Conservation (phyloP, 129 eudicot species). For the Flaveria ramosissima region DNA sequence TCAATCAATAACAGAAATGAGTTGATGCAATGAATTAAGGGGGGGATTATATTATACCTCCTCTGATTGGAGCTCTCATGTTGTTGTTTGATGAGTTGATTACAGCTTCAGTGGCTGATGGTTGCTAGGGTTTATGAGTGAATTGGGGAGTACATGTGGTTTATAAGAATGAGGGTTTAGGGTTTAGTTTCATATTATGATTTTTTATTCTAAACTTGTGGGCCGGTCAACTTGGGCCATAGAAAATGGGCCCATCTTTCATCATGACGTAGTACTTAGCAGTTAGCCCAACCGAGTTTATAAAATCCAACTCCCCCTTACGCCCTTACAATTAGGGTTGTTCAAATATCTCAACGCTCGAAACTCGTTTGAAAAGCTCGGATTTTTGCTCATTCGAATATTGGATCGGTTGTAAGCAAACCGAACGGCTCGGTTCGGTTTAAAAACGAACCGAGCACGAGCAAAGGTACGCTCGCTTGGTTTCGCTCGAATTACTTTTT, state of each 20-base stretch:
- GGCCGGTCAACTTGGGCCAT: constrained; percentile 3
- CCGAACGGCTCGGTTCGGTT: too few species aligned
- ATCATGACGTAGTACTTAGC: too few species aligned
- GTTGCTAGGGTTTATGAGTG: constrained; percentile 36
- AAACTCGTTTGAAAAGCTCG: too few species aligned
- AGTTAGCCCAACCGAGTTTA: too few species aligned
- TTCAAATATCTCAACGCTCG: too few species aligned
- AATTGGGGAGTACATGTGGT: background rate
- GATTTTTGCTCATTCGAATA: too few species aligned
- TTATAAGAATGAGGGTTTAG: constrained; percentile 27
- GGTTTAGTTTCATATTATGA: background rate
- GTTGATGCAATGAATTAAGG: background rate
- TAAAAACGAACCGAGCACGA: too few species aligned
- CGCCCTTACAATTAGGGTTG: too few species aligned
- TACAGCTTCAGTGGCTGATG: background rate
- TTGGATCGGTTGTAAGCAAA: too few species aligned
- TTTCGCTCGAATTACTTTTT: too few species aligned
- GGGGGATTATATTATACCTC: background rate
- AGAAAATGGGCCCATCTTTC: background rate
- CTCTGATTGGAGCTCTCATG: constrained; percentile 45
- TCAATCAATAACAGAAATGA: background rate
- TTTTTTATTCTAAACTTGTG: background rate
- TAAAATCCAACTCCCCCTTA: too few species aligned
- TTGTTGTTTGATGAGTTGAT: background rate
- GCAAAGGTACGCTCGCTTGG: too few species aligned